Percentiles rank a stretch among this genome's conserved stretches.
phyloP scores from a whole-genome alignment of 805 yeast species.

The Wilhelminamyces savonicus region DNA sequence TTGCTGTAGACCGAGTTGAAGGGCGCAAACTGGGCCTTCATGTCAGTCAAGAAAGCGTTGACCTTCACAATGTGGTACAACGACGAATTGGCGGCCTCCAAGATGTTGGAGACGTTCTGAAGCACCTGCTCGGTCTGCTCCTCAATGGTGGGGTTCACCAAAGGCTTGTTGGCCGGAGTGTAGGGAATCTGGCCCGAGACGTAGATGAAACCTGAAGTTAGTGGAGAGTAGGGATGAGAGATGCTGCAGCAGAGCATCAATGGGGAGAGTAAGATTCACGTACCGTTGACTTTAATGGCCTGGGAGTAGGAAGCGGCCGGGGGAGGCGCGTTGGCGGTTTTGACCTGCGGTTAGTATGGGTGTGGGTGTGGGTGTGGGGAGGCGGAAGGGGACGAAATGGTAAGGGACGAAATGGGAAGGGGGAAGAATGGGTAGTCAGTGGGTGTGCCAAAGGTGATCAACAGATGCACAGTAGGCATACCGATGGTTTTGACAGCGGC shows the following conservation, averaged over 20 bases:
- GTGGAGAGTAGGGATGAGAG: no score
- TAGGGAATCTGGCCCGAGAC: constrained; percentile 95
- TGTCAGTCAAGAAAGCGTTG: constrained; percentile 87
- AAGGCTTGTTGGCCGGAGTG: constrained; percentile 74
- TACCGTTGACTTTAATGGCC: constrained; percentile 80
- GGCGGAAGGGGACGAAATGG: neutral
- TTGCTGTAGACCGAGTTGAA: constrained; percentile 82
- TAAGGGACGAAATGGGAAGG: neutral
- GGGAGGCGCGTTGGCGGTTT: constrained; percentile 80
- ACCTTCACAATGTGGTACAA: constrained; percentile 82
- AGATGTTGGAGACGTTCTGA: constrained; percentile 61
- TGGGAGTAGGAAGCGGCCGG: constrained; percentile 97
- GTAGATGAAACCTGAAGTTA: constrained; percentile 59
- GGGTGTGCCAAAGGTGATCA: constrained; percentile 9
- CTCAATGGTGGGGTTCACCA: constrained; percentile 54
- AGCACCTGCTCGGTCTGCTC: constrained; percentile 75
- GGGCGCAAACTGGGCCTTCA: constrained; percentile 67
- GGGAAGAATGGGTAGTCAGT: neutral
- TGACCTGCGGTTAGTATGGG: constrained; percentile 35
- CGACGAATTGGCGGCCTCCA: constrained; percentile 80
- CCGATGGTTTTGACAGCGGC: constrained; percentile 6
- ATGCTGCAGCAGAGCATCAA: no score
- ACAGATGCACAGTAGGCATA: constrained; percentile 6
- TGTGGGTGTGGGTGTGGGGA: neutral
- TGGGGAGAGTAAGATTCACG: no score